Base-by-base conservation (phyloP, 1,284 basidiomycete species). In the Tausonia pullulans region DNA sequence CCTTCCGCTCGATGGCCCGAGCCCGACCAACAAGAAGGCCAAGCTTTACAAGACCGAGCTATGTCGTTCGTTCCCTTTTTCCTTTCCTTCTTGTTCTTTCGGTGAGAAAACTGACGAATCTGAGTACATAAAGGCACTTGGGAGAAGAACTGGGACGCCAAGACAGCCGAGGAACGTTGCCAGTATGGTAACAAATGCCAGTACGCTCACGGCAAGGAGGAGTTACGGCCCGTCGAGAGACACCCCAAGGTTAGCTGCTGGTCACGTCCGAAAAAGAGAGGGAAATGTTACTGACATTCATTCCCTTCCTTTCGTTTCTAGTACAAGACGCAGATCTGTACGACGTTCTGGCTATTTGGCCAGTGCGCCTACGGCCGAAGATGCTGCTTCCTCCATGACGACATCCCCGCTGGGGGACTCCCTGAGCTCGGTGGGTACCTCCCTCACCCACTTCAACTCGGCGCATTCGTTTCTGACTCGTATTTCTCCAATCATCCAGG, bases 301-400 rank as follows among this genome's bases (percentile, higher is more conserved):
- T 54, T 11, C 52, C 52, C 52, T 54, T 14, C 16, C 16, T 51
- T 27, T 39, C 13, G 16, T 2, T 53, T 61, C 44, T 43, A 52
- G 59, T 60, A 57, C 60, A 58, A 61, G 57, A 58, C 59, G 1
- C 61, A 66, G 58, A 66, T 66, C 49, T 66, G 65, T 49, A 66
- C 65, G 10, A 60, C 58, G 5, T 66, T 66, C 52, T 66, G 65
- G 65, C 50, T 66, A 2, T 61, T 62, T 14, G 61, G 61, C 11
- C 40, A 45, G 43, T 66, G 65, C 49, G 65, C 61, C 5, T 66
- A 63, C n/a, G 65, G 65, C 4, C 43, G 65, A 41, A 63, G 54
- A 58, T 65, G 65, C 54, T 66, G 65, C 54, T 66, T 66, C 61
- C 61, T 66, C 13, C 65, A 66, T 45, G 52, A 66, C 61, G 65